A percentile compares a stretch with the other conserved stretches of the same genome.
phyloP scores from a whole-genome alignment of 345 rosid species.

The Passiflora organensis region DNA sequence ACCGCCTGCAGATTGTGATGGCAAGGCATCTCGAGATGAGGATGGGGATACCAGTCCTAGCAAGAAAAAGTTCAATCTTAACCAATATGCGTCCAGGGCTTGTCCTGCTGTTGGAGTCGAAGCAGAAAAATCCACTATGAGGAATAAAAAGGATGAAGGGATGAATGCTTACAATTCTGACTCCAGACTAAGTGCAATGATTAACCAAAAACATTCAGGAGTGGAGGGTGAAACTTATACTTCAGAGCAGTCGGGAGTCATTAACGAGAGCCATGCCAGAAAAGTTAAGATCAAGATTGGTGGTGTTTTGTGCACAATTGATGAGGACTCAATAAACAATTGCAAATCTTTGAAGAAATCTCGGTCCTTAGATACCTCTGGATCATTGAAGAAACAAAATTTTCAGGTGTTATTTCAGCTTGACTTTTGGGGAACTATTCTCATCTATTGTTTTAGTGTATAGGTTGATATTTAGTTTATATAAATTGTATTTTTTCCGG shows the following conservation, averaged over 20 bases:
- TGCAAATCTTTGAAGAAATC: constrained; percentile 40
- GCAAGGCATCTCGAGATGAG: too few species aligned
- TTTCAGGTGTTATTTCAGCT: constrained; percentile 41
- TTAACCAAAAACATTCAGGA: constrained; percentile 40
- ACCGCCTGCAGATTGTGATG: constrained; percentile 45
- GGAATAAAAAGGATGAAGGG: constrained; percentile 32
- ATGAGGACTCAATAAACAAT: constrained; percentile 43
- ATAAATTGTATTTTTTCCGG: too few species aligned
- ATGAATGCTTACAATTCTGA: constrained; percentile 35
- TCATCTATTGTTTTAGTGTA: too few species aligned
- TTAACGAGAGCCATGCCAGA: constrained; percentile 49
- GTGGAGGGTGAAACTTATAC: constrained; percentile 43
- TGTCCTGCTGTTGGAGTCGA: constrained; percentile 34
- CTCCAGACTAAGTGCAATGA: constrained; percentile 26
- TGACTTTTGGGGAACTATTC: too few species aligned
- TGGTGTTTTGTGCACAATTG: constrained; percentile 49
- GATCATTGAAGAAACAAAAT: constrained; percentile 29
- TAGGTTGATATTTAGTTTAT: too few species aligned
- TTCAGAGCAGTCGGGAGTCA: constrained; percentile 31
- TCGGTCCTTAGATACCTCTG: constrained; percentile 30
- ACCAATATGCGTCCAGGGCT: constrained; percentile 47
- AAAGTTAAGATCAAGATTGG: constrained; percentile 67
- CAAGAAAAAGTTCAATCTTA: constrained; percentile 67
- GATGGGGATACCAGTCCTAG: constrained; percentile 40
- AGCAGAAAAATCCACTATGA: constrained; percentile 21